phyloP scores from a whole-genome alignment of 73 alveolate genomes.

The Paramecium tetraurelia region DNA sequence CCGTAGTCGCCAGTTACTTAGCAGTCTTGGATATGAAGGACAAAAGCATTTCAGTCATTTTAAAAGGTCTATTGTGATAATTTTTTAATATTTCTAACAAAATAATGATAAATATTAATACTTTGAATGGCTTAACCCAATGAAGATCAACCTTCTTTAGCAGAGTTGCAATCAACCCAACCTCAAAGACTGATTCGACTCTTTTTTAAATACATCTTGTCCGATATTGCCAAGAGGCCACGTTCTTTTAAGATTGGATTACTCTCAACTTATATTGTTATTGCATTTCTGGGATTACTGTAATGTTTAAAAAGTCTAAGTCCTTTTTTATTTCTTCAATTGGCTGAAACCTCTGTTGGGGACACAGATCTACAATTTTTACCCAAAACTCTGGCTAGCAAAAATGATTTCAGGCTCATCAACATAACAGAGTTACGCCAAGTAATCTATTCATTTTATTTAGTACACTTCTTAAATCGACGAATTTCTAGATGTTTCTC shows the following conservation, averaged over 20 bases:
- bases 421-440: neutral
- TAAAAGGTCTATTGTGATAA: slow-evolving; percentile 74
- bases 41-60: slow-evolving; percentile 77
- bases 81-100: neutral
- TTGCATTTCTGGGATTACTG: slow-evolving; percentile 83
- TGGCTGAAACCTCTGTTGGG: slow-evolving; percentile 88
- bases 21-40: slow-evolving; percentile 88
- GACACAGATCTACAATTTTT: slow-evolving; percentile 86
- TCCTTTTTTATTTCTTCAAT: slow-evolving; percentile 82
- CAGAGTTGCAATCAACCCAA: neutral
- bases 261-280: slow-evolving; percentile 86
- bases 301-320: slow-evolving; percentile 77
- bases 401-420: neutral
- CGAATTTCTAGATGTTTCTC: slow-evolving; percentile 73
- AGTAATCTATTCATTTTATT: neutral
- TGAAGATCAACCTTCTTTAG: neutral
- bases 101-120: neutral
- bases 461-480: neutral
- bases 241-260: slow-evolving; percentile 93
- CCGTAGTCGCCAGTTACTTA: slow-evolving; percentile 83
- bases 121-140: neutral
- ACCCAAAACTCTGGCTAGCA: slow-evolving; percentile 60
- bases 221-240: slow-evolving; percentile 89
- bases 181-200: neutral
- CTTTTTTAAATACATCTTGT: slow-evolving; percentile 31